phyloP scores from a whole-genome alignment of 495 filamentous ascomycete genomes.

The Aspergillus mulundensis region DNA sequence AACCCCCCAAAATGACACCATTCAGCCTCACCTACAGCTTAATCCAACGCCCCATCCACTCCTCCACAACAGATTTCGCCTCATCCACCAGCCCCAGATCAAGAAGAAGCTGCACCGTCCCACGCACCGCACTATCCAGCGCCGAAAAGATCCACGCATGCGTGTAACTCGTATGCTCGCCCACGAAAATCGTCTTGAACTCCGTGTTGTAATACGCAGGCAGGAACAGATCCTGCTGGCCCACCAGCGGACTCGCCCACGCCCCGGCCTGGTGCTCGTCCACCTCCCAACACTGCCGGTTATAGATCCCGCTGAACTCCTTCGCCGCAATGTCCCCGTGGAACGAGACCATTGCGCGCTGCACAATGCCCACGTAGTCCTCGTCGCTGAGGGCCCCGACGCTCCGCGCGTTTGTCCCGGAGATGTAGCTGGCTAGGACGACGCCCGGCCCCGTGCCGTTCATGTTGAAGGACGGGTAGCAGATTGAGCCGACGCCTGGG shows the following conservation, averaged over 20 bases:
- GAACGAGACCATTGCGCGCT: conserved; percentile 56
- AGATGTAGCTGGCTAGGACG: conserved; percentile 56
- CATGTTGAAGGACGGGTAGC: conserved; percentile 62
- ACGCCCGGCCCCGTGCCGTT: conserved; percentile 60
- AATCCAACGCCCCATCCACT: conserved; percentile 69
- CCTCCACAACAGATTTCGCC: conserved; percentile 57
- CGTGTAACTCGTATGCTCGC: conserved; percentile 71
- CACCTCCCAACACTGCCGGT: conserved; percentile 56
- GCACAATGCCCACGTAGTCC: conserved; percentile 52
- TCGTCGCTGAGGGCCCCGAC: conserved; percentile 42
- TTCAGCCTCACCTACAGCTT: conserved; percentile 10
- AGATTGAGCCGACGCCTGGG: conserved; percentile 53
- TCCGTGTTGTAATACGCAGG: conserved; percentile 69
- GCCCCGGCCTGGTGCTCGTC: conserved; percentile 50
- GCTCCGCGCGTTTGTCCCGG: conserved; percentile 40
- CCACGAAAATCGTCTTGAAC: conserved; percentile 61
- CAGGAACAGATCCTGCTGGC: conserved; percentile 62
- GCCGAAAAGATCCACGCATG: conserved; percentile 70
- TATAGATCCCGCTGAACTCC: conserved; percentile 55
- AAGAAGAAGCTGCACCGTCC: conserved; percentile 59
- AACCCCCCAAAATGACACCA: background rate
- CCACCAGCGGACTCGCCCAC: conserved; percentile 54
- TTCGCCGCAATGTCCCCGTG: conserved; percentile 54
- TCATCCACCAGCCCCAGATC: conserved; percentile 68
- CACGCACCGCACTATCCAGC: conserved; percentile 62